Evolutionary conservation across 805 yeast species (phyloP).

Genomic region (Cephaloascus albidus): DNA sequence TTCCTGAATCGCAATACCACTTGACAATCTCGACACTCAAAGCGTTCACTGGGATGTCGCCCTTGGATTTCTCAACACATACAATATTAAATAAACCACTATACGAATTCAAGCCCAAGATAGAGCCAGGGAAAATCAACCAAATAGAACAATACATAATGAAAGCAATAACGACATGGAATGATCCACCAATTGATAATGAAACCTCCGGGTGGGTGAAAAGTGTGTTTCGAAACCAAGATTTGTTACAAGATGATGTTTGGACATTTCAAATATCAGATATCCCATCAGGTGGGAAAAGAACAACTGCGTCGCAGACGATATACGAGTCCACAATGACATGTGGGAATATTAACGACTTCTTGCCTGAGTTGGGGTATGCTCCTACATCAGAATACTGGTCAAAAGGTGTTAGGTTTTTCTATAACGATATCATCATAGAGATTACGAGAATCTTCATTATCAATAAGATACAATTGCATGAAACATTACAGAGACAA

Average conservation of each 20-base stretch:
- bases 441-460: slow-evolving; percentile 43
- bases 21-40: slow-evolving; percentile 38
- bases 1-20: slow-evolving; percentile 29
- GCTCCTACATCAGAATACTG: slow-evolving; percentile 52
- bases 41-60: slow-evolving; percentile 42
- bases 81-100: slow-evolving; percentile 40
- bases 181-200: slow-evolving; percentile 4
- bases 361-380: slow-evolving; percentile 64
- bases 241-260: slow-evolving; percentile 14
- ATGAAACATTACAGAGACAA: slow-evolving; percentile 9
- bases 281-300: slow-evolving; percentile 69
- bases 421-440: slow-evolving; percentile 50
- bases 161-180: slow-evolving; percentile 41
- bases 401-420: slow-evolving; percentile 52
- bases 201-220: slow-evolving; percentile 1
- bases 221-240: slow-evolving; percentile 7
- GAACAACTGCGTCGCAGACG: slow-evolving; percentile 55
- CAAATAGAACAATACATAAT: slow-evolving; percentile 48
- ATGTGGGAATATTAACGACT: slow-evolving; percentile 36
- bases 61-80: slow-evolving; percentile 36
- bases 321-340: slow-evolving; percentile 51
- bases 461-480: slow-evolving; percentile 11
- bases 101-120: slow-evolving; percentile 42
- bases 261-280: slow-evolving; percentile 66
- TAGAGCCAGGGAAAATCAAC: slow-evolving; percentile 44